These are phyloP conservation scores for Lycium ferocissimum DNA, from an alignment of 257 asterid genomes.

Conservation along the genomic window DNA sequence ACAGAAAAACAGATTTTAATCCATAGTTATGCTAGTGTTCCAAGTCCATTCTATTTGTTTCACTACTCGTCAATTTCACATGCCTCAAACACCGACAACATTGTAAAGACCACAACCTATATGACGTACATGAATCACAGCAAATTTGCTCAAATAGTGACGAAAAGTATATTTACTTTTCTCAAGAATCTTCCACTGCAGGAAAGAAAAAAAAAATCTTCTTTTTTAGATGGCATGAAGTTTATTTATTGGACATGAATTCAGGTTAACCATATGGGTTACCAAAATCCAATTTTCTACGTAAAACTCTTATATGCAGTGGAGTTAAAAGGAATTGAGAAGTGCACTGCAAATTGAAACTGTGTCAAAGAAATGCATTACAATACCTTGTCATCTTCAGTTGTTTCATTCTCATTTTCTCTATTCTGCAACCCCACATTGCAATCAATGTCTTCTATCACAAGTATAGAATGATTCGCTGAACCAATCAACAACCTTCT, in stretches of 20 bases:
- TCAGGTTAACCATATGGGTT: too few species aligned
- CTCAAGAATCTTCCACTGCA: neutral
- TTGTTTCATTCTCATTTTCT: constrained; percentile 41
- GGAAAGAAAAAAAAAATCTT: neutral
- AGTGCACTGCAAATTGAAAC: neutral
- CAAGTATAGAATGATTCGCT: constrained; percentile 68
- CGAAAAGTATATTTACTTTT: neutral
- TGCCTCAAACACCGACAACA: neutral
- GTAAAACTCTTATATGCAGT: neutral
- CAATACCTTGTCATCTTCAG: constrained; percentile 71
- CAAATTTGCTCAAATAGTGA: neutral
- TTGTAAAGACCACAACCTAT: neutral
- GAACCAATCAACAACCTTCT: constrained; percentile 80
- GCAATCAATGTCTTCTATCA: constrained; percentile 84
- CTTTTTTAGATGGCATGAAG: too few species aligned
- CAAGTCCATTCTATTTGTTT: neutral
- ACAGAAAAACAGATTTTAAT: too few species aligned
- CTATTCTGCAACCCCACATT: constrained; percentile 64
- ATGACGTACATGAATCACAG: neutral
- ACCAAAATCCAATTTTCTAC: too few species aligned
- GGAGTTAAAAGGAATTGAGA: neutral
- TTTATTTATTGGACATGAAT: too few species aligned
- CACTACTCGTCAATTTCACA: neutral
- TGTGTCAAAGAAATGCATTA: neutral
- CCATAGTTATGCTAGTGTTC: neutral